Conservation (phyloP, 352 stramenopile species). For the Blastocystis sp. region DNA sequence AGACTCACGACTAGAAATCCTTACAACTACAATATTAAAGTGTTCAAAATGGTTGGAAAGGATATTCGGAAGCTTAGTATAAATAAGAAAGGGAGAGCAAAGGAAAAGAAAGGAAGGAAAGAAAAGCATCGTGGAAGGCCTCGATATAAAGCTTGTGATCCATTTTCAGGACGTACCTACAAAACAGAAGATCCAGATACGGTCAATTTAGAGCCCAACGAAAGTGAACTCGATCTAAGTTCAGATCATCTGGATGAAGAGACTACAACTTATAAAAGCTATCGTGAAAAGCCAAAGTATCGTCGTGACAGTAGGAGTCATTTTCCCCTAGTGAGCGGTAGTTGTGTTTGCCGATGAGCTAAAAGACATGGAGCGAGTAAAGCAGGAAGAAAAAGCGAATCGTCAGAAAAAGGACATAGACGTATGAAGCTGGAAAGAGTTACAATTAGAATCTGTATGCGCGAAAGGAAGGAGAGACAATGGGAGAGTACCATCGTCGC, state of each 20-base stretch:
- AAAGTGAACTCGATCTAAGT: neutral
- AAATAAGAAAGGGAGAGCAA: neutral
- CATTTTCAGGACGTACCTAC: conserved; percentile 26
- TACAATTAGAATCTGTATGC: neutral
- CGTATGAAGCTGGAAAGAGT: neutral
- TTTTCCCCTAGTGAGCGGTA: neutral
- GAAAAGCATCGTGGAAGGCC: neutral
- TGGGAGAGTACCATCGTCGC: neutral
- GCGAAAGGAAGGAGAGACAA: neutral
- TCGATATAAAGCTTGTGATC: conserved; percentile 15
- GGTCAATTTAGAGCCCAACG: conserved; percentile 15
- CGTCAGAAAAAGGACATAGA: neutral
- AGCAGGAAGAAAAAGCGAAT: neutral
- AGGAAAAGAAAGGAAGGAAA: neutral
- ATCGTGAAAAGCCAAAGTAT: conserved; percentile 35
- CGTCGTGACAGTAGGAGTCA: conserved; percentile 6
- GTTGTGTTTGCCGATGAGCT: conserved; percentile 46
- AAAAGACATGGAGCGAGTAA: conserved; percentile 6
- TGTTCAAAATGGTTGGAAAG: neutral
- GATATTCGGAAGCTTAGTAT: neutral
- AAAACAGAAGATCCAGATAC: neutral
- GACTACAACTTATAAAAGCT: neutral
- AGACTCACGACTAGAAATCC: neutral
- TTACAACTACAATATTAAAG: neutral
- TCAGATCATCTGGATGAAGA: conserved; percentile 31